These are phyloP conservation scores for Sindora glabra DNA, from an alignment of 306 rosid species.

Conservation along the genomic window DNA sequence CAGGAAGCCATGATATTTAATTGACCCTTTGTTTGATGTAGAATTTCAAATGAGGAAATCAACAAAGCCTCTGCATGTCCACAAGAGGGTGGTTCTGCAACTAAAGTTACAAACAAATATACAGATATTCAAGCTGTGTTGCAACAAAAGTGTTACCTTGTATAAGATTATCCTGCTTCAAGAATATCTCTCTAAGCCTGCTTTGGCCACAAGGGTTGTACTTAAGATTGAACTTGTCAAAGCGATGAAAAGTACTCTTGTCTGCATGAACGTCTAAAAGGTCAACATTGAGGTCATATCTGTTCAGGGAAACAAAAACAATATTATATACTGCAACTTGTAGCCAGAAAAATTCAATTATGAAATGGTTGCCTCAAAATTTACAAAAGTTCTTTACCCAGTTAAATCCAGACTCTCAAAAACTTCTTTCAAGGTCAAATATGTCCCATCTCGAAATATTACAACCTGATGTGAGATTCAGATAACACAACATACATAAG, in stretches of 20 bases:
- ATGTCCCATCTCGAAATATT: constrained; percentile 98
- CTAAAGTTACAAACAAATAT: not conserved
- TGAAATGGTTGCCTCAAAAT: not conserved
- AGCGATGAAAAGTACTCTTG: constrained; percentile 99
- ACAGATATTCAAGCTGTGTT: not conserved
- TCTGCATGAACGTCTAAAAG: constrained; percentile 99
- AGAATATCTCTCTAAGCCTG: constrained; percentile 97
- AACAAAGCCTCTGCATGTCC: not conserved
- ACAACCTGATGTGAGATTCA: no score
- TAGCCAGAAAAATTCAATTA: not conserved
- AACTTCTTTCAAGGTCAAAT: constrained; percentile 95
- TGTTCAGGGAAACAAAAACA: constrained; percentile 32
- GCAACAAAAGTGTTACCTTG: constrained; percentile 56
- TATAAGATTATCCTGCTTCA: constrained; percentile 95
- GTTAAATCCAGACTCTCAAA: constrained; percentile 94
- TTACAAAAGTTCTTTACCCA: constrained; percentile 48
- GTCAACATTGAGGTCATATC: constrained; percentile 97
- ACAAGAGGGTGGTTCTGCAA: not conserved
- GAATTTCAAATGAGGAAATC: no score
- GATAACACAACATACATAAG: no score
- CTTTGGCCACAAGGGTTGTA: constrained; percentile 99
- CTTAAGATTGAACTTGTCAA: constrained; percentile 96
- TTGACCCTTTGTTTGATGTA: no score
- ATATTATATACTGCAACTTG: constrained; percentile 14
- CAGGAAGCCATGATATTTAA: no score